Evolutionary conservation across 139 green algal species (phyloP).

Genomic region (Auxenochlorella pyrenoidosa): DNA sequence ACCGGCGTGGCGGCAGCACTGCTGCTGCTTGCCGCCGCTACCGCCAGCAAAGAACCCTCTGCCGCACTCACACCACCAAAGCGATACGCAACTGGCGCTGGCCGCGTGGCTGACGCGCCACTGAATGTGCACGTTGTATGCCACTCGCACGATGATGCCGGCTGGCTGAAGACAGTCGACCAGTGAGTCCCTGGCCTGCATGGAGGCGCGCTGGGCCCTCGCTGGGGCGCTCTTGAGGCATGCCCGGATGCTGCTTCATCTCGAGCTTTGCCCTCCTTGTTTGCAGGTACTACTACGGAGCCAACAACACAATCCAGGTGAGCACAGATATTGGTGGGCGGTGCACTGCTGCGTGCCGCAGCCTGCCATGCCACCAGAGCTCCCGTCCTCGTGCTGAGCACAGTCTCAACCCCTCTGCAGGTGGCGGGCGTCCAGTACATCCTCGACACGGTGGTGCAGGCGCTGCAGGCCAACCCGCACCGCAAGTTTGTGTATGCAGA

Average conservation of each 20-base stretch:
- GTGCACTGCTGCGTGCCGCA: neutral
- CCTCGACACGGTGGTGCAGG: conserved; percentile 79
- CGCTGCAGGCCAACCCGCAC: conserved; percentile 68
- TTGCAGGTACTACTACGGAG: conserved; percentile 76
- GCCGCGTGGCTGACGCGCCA: neutral
- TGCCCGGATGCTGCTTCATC: no score
- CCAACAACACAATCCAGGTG: conserved; percentile 81
- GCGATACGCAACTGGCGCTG: neutral
- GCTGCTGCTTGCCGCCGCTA: neutral
- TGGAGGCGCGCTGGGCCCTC: no score
- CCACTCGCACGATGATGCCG: conserved; percentile 90
- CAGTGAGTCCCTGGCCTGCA: conserved; percentile 46
- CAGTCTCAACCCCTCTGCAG: conserved; percentile 26
- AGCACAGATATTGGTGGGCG: neutral
- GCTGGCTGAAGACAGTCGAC: conserved; percentile 91
- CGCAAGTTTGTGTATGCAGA: conserved; percentile 85
- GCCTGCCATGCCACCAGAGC: neutral
- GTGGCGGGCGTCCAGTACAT: conserved; percentile 84
- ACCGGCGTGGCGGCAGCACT: neutral
- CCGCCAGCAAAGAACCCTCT: neutral
- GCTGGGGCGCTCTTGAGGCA: no score
- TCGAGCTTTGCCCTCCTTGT: no score
- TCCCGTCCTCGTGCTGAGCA: neutral
- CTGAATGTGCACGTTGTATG: conserved; percentile 88
- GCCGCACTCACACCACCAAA: neutral